Evolutionary conservation across 192 early-diverging fungal genomes (phyloP), one percentile per base, ranked within the genome.

Genomic region (Diversispora eburnea): DNA sequence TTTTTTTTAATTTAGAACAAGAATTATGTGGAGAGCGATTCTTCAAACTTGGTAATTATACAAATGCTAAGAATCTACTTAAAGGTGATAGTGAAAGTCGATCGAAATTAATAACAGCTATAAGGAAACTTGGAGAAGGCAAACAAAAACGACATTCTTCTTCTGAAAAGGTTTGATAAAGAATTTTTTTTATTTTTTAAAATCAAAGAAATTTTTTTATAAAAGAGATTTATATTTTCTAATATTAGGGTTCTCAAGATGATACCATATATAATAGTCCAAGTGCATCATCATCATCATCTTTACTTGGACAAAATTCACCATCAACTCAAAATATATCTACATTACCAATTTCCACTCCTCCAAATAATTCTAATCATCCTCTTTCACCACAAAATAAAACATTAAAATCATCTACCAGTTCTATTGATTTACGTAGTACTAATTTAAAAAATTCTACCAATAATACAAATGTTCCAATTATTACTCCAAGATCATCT

Each of bases 91-190:
- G 19, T 10, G 9, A 33, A 49, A 48, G 12, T 42, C 51, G 69
- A 13, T 45, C 9, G 45, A 54, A 39, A 55, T 48, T 70, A 43
- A 70, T 70, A 57, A 70, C 19, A 10, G 69, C 69, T 42, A 70
- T 70, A 33, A 54, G 69, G 57, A 70, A 70, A 42, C 20, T 70
- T 22, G 49, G 49, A 10, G 67, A 69, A 13, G 22, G 8, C 19
- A 69, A 19, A 49, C 52, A 51, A 22, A 67, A 67, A 49, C 65
- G 65, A 25, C 19, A 49, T 12, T 67, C 65, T 20, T 22, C 48
- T 49, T 48, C 65, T 49, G 43, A 66, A 13, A 67, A 49, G 47
- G 65, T 67, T 17, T 41, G 49, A 51, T n/a, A 41, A 17, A 17
- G 8, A 58, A 57, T 57, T 33, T 33, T 2, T 33, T 33, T 2